Evolutionary conservation across 371 early-diverging fungal genomes (phyloP).

Genomic region (Polyrhizophydium stewartii): DNA sequence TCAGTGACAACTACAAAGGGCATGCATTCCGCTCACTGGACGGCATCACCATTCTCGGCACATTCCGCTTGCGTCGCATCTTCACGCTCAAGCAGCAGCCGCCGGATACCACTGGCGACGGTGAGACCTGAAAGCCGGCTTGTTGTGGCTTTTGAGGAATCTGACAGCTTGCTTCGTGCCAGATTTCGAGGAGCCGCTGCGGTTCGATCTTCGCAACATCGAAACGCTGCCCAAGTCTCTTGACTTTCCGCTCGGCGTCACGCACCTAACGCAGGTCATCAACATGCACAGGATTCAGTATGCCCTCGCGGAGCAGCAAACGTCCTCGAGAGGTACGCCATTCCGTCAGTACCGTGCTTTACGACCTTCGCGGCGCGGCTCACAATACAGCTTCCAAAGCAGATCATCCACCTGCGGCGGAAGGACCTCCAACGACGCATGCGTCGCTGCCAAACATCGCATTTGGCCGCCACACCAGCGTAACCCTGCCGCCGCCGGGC

Average conservation of each 20-base stretch:
- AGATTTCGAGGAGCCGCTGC: conserved; percentile 5
- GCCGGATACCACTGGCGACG: conserved; percentile 16
- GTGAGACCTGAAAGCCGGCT: background rate
- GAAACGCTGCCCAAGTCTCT: conserved; percentile 16
- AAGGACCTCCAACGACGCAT: too few relatives aligned
- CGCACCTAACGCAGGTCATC: conserved; percentile 14
- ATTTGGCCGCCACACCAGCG: background rate
- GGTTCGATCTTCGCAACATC: background rate
- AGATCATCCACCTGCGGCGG: too few relatives aligned
- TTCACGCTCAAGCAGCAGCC: conserved; percentile 20
- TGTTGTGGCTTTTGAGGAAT: background rate
- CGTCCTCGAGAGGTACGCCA: background rate
- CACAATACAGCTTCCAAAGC: too few relatives aligned
- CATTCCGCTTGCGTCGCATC: conserved; percentile 26
- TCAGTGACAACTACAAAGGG: conserved; percentile 21
- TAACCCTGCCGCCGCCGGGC: too few relatives aligned
- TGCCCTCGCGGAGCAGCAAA: background rate
- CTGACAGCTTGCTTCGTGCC: too few relatives aligned
- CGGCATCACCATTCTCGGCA: conserved; percentile 20
- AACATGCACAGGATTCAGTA: conserved; percentile 6
- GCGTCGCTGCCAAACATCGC: background rate
- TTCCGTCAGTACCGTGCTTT: too few relatives aligned
- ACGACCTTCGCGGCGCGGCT: too few relatives aligned
- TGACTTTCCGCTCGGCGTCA: conserved; percentile 14
- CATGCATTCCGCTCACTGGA: conserved; percentile 30